Evolutionary conservation across 176 grass and related monocot genomes (phyloP), one percentile per base, ranked within the genome.

Genomic region (Triticum monococcum): DNA sequence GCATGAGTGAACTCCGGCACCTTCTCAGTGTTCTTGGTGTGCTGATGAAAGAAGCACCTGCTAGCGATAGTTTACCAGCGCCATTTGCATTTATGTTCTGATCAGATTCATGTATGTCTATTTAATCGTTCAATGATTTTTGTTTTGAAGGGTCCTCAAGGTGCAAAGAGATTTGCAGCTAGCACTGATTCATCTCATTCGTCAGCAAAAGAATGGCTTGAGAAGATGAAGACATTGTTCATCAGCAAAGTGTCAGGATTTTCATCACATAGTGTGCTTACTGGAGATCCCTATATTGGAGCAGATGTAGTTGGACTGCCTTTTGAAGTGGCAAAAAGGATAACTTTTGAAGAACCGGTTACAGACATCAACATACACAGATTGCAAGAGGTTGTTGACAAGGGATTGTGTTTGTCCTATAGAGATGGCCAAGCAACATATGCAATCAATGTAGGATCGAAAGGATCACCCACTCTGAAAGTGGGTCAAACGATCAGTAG

Each of bases 181-280:
- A 59, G 72, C 82, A 88, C 59, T 11, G 93, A 93, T 67, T 73
- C 90, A 84, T 89, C 81, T 82, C 82, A 72, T 7, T 84, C 86
- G 23, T 92, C 91, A 17, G 88, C 91, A 45, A 98, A 98, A 82
- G 90, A 95, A 24, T 95, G 96, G 96, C 76, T 98, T 4, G 90
- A 95, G 9, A 98, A 98, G 22, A 98, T 95, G 40, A 91, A 83
- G 13, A 98, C 91, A 7, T 62, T 98, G 36, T 95, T 98, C 82
- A 95, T 98, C 30, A 94, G 93, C 75, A 95, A 98, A 86, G 93
- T 86, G 3, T 98, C 96, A 76, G 93, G 96, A 22, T 95, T 98
- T 77, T 98, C 90, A 60, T 98, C 93, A 32, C 89, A 88, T 3
- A 94, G 93, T 77, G 96, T 98, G 60, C 91, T 98, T 48, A 98